phyloP scores from a whole-genome alignment of 2,329 filamentous ascomycete species.

The Fusarium oxysporum region DNA sequence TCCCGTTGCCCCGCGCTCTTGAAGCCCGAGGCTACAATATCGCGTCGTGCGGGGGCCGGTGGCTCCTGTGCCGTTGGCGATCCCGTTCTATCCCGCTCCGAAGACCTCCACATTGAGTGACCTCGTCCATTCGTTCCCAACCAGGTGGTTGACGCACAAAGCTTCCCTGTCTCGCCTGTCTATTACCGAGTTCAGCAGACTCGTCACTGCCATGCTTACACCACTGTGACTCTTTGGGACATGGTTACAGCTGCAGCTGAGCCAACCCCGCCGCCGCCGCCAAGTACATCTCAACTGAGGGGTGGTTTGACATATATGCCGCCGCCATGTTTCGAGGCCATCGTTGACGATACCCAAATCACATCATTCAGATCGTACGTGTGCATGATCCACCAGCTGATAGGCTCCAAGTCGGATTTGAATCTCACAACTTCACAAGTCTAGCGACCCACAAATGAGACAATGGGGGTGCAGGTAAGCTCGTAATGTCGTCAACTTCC shows the following conservation, averaged over 20 bases:
- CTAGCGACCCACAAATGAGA: conserved; percentile 31
- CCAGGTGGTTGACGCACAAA: conserved; percentile 41
- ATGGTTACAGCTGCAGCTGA: conserved; percentile 22
- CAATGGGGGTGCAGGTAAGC: conserved; percentile 29
- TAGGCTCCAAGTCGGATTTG: conserved; percentile 33
- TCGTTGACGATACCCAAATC: conserved; percentile 41
- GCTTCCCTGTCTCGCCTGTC: conserved; percentile 34
- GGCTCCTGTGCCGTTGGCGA: conserved; percentile 35
- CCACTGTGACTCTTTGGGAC: conserved; percentile 37
- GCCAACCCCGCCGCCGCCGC: conserved; percentile 30
- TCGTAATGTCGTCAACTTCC: conserved; percentile 34
- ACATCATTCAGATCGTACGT: conserved; percentile 43
- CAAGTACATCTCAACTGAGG: conserved; percentile 36
- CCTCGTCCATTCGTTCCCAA: conserved; percentile 42
- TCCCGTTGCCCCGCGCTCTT: conserved; percentile 44
- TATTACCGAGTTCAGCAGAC: conserved; percentile 35
- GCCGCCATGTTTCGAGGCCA: conserved; percentile 43
- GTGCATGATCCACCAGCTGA: conserved; percentile 41
- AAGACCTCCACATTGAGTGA: conserved; percentile 32
- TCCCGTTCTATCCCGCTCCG: conserved; percentile 47
- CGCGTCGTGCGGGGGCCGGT: conserved; percentile 42
- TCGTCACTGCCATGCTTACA: conserved; percentile 36
- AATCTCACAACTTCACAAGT: conserved; percentile 22
- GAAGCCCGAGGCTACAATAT: conserved; percentile 40
- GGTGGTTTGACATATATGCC: conserved; percentile 37